phyloP scores from a whole-genome alignment of 306 rosid species.

The Quillaja saponaria region DNA sequence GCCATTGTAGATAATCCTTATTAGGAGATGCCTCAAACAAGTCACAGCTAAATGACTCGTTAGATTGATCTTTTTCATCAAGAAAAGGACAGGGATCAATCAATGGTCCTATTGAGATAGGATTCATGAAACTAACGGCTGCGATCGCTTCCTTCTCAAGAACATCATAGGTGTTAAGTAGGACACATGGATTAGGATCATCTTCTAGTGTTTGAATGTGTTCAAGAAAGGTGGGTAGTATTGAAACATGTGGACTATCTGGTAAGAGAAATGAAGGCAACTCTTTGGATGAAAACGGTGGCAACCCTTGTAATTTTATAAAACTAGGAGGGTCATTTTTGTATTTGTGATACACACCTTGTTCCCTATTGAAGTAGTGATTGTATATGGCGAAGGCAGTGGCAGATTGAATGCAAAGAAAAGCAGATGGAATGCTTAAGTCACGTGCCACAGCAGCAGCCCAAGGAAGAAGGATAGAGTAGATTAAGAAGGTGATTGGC shows the following conservation, averaged over 20 bases:
- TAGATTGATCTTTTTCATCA: neutral
- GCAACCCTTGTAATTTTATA: too few species aligned
- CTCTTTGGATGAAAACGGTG: too few species aligned
- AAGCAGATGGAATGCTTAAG: slow-evolving; percentile 4
- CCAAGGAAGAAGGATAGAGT: slow-evolving; percentile 2
- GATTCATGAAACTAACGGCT: too few species aligned
- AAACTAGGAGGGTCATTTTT: neutral
- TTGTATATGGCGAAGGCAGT: slow-evolving; percentile 2
- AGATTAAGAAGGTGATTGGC: slow-evolving; percentile 10
- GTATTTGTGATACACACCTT: neutral
- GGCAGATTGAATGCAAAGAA: neutral
- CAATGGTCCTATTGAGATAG: neutral
- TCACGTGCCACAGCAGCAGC: slow-evolving; percentile 17
- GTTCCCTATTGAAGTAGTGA: neutral
- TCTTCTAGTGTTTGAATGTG: too few species aligned
- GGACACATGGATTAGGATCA: too few species aligned
- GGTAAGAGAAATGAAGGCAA: too few species aligned
- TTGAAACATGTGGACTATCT: too few species aligned
- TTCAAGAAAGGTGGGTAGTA: too few species aligned
- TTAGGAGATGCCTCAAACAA: neutral
- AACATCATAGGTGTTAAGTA: too few species aligned
- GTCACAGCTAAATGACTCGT: neutral
- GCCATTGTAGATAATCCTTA: slow-evolving; percentile 9
- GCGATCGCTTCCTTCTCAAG: too few species aligned
- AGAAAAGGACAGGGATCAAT: neutral